phyloP scores from a whole-genome alignment of 73 alveolate species.

The Durusdinium trenchii region DNA sequence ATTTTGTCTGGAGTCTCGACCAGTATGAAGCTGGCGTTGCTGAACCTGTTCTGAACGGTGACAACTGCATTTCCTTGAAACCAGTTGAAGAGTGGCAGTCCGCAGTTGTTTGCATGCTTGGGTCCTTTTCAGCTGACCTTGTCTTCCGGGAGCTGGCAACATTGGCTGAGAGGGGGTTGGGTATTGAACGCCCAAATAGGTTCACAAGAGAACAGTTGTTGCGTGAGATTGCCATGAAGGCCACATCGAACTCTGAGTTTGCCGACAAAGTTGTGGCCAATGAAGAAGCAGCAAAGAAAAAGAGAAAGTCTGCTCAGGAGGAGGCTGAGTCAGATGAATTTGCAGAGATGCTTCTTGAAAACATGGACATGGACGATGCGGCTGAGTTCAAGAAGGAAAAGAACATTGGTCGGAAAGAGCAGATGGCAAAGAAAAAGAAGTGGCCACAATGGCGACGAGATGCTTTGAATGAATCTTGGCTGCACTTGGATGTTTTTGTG shows the following conservation, averaged over 20 bases:
- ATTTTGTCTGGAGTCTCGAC: neutral
- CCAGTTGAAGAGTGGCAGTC: neutral
- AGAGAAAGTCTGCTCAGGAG: neutral
- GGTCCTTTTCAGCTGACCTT: neutral
- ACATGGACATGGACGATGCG: neutral
- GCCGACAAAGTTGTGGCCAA: neutral
- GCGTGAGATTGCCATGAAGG: neutral
- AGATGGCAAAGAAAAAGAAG: neutral
- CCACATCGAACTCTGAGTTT: neutral
- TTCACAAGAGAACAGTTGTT: neutral
- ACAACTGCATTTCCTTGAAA: neutral
- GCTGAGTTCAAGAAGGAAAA: neutral
- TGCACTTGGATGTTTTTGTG: neutral
- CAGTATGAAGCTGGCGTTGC: neutral
- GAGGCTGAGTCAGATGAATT: neutral
- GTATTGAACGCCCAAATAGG: neutral
- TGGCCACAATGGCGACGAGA: neutral
- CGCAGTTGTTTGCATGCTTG: neutral
- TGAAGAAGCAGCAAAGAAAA: neutral
- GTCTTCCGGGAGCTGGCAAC: constrained; percentile 9
- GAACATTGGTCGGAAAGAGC: neutral
- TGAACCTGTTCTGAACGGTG: neutral
- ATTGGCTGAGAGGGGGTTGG: neutral
- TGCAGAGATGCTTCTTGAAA: neutral
- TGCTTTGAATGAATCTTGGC: neutral